These are phyloP conservation scores for Kluyveromyces wickerhamii DNA, from an alignment of 805 yeast species.

Conservation along the genomic window DNA sequence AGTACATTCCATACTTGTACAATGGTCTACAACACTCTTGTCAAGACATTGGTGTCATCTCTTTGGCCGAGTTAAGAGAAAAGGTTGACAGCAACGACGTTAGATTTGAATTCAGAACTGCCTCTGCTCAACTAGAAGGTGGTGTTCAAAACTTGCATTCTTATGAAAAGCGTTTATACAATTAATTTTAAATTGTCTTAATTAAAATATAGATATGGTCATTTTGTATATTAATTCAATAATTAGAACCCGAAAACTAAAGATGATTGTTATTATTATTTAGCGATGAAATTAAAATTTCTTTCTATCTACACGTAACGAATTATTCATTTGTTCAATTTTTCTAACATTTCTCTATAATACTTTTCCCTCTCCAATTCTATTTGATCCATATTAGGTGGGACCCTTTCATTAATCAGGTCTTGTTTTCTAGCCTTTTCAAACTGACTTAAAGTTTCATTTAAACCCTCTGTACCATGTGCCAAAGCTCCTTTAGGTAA, in stretches of 20 bases:
- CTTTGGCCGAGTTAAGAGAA: slow-evolving; percentile 54
- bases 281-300: no score
- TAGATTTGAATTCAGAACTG: slow-evolving; percentile 96
- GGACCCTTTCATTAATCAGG: slow-evolving; percentile 75
- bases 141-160: slow-evolving; percentile 96
- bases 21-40: slow-evolving; percentile 97
- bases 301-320: no score
- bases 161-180: slow-evolving; percentile 94
- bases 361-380: slow-evolving; percentile 38
- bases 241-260: no score
- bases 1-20: slow-evolving; percentile 89
- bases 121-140: slow-evolving; percentile 98
- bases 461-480: slow-evolving; percentile 75
- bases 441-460: slow-evolving; percentile 58
- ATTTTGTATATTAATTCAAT: background rate
- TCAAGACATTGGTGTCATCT: slow-evolving; percentile 89
- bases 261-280: no score
- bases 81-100: slow-evolving; percentile 59
- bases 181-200: slow-evolving; percentile 42
- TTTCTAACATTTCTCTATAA: slow-evolving; percentile 34
- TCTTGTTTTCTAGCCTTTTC: slow-evolving; percentile 81
- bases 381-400: slow-evolving; percentile 65
- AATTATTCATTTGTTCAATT: slow-evolving; percentile 4
- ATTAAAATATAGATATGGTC: slow-evolving; percentile 10
- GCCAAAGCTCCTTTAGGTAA: slow-evolving; percentile 82